Evolutionary conservation across 352 stramenopile species (phyloP).

Genomic region (Globisporangium yorkense): DNA sequence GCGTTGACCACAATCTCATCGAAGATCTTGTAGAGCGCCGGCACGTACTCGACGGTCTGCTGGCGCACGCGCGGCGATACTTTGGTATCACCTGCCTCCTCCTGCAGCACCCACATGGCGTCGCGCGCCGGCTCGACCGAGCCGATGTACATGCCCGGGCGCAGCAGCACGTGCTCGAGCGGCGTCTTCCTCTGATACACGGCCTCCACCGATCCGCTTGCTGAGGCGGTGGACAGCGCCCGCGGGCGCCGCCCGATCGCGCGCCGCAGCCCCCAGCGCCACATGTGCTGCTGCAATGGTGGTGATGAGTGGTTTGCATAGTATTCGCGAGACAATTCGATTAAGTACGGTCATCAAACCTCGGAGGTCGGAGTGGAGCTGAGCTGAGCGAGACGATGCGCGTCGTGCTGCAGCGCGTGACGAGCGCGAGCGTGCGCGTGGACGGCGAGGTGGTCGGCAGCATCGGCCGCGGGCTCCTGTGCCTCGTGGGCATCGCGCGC

Average conservation of each 20-base stretch:
- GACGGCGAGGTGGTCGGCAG: conserved; percentile 66
- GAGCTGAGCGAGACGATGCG: conserved; percentile 31
- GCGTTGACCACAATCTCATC: conserved; percentile 99
- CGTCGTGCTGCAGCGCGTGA: conserved; percentile 77
- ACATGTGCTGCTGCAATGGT: not conserved
- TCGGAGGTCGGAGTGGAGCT: no score
- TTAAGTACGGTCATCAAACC: no score
- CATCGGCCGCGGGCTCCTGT: conserved; percentile 75
- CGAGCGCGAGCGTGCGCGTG: conserved; percentile 71
- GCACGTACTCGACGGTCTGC: conserved; percentile 71
- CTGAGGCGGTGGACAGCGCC: not conserved
- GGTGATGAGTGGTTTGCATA: no score
- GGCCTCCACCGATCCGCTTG: conserved; percentile 31
- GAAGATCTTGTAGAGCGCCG: conserved; percentile 98
- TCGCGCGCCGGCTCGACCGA: conserved; percentile 75
- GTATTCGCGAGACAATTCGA: no score
- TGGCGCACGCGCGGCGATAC: conserved; percentile 51
- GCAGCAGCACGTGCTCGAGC: conserved; percentile 87
- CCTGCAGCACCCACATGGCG: conserved; percentile 73
- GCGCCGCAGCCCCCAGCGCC: not conserved
- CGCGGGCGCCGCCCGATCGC: not conserved
- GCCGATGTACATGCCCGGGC: conserved; percentile 90
- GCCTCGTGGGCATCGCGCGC: conserved; percentile 67
- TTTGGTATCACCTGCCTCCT: conserved; percentile 8
- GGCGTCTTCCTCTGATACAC: conserved; percentile 90